Evolutionary conservation across 139 green algal genomes (phyloP).

Genomic region (Chlorella sp.): DNA sequence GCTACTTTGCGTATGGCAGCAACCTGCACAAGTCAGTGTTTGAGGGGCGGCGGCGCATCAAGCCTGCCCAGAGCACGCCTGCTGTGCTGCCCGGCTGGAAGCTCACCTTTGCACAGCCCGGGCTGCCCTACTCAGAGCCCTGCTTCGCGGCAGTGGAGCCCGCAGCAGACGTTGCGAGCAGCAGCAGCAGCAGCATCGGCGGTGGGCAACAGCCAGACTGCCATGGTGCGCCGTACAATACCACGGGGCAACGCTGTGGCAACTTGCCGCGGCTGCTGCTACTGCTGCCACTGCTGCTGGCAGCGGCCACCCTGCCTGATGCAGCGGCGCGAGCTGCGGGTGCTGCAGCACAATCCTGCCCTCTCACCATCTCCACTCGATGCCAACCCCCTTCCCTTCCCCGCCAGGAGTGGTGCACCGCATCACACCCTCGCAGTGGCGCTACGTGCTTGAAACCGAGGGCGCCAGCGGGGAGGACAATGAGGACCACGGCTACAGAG

Average conservation of each 20-base stretch:
- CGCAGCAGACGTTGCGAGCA: neutral
- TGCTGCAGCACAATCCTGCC: no score
- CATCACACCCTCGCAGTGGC: conserved; percentile 35
- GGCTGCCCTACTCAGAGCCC: conserved; percentile 38
- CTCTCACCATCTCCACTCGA: no score
- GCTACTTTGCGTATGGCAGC: neutral
- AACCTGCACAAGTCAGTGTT: conserved; percentile 35
- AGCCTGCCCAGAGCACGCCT: conserved; percentile 20
- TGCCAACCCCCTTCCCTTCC: no score
- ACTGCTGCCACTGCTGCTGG: no score
- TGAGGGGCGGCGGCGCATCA: conserved; percentile 33
- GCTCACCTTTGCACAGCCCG: conserved; percentile 27
- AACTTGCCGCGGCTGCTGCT: no score
- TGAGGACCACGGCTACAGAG: neutral
- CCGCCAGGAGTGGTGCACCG: conserved; percentile 10
- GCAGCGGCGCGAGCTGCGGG: no score
- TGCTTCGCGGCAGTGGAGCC: conserved; percentile 34
- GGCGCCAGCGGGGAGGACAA: conserved; percentile 9
- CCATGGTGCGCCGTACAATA: conserved; percentile 14
- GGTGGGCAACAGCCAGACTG: neutral
- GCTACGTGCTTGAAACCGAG: conserved; percentile 29
- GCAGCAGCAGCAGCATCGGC: neutral
- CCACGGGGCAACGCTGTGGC: no score
- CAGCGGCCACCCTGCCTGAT: no score
- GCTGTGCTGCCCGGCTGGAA: conserved; percentile 29